Conservation (phyloP, 2,329 filamentous ascomycete species). For the Paraphaeosphaeria minitans region DNA sequence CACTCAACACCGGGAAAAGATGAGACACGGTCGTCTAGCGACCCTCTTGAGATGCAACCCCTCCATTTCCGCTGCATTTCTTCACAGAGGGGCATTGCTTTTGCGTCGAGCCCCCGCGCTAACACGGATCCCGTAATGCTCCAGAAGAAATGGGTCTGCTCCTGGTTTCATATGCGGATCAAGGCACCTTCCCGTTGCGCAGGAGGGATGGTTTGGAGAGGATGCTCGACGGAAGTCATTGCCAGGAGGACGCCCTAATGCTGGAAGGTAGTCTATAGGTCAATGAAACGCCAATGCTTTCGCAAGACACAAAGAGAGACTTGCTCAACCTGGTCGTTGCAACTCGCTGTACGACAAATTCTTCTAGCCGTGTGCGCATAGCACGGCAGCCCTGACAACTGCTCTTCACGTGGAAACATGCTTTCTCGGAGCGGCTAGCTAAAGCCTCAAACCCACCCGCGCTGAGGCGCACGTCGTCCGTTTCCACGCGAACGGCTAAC, state of each 20-base stretch:
- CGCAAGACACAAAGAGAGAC: not conserved
- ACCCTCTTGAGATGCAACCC: not conserved
- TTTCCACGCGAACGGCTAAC: conserved; percentile 10
- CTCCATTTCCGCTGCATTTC: conserved; percentile 16
- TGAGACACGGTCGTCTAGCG: not conserved
- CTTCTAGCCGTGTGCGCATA: conserved; percentile 1
- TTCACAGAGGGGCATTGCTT: conserved; percentile 29
- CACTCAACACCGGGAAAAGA: not conserved
- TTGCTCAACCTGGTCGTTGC: not conserved
- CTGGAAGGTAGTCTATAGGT: not conserved
- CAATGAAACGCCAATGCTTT: not conserved
- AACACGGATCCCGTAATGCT: conserved; percentile 39
- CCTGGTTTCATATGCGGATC: conserved; percentile 39
- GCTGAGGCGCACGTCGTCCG: conserved; percentile 7
- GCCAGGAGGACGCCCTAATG: not conserved
- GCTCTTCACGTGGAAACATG: conserved; percentile 4
- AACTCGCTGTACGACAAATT: not conserved
- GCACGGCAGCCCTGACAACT: not conserved
- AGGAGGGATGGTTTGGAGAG: conserved; percentile 22
- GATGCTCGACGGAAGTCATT: not conserved
- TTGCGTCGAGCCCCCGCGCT: conserved; percentile 40
- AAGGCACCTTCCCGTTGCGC: conserved; percentile 31
- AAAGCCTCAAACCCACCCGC: conserved; percentile 2
- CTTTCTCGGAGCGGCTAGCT: not conserved
- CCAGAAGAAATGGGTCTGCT: conserved; percentile 38